These are phyloP conservation scores for Madurella mycetomatis DNA, from an alignment of 2,329 filamentous ascomycete genomes.

Conservation along the genomic window DNA sequence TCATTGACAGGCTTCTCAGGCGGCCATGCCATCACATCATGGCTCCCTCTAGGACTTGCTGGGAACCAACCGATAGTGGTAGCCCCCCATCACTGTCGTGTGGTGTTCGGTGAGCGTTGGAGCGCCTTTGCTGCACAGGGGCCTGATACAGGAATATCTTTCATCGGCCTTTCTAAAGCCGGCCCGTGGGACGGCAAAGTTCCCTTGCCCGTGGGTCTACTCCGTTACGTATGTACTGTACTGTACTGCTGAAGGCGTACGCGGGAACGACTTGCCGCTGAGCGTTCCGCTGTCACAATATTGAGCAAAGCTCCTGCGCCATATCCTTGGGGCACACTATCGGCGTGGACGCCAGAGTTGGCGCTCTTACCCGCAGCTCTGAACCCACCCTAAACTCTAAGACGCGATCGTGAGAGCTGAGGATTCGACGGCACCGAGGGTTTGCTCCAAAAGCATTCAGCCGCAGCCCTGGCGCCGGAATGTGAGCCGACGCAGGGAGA, in stretches of 20 bases:
- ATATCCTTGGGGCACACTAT: not conserved
- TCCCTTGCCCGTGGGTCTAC: too few relatives aligned
- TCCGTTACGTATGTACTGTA: too few relatives aligned
- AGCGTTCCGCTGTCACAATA: not conserved
- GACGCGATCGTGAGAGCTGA: constrained; percentile 1
- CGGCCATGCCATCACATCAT: not conserved
- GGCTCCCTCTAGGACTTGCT: constrained; percentile 2
- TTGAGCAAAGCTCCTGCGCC: not conserved
- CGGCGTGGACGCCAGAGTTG: too few relatives aligned
- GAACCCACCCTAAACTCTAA: not conserved
- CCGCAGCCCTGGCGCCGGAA: constrained; percentile 8
- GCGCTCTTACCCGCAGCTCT: not conserved
- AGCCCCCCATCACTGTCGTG: not conserved
- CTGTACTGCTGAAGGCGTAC: not conserved
- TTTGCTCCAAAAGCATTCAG: constrained; percentile 11
- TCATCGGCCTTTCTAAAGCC: too few relatives aligned
- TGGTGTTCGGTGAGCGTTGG: not conserved
- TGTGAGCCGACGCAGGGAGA: not conserved
- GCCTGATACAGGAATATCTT: too few relatives aligned
- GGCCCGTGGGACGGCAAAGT: too few relatives aligned
- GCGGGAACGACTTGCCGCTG: not conserved
- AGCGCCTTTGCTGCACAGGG: too few relatives aligned
- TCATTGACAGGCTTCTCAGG: not conserved
- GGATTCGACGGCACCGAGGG: constrained; percentile 4
- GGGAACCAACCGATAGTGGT: constrained; percentile 5